Evolutionary conservation across 495 filamentous ascomycete genomes (phyloP).

Genomic region (Pseudomonodictys pantanalensis): DNA sequence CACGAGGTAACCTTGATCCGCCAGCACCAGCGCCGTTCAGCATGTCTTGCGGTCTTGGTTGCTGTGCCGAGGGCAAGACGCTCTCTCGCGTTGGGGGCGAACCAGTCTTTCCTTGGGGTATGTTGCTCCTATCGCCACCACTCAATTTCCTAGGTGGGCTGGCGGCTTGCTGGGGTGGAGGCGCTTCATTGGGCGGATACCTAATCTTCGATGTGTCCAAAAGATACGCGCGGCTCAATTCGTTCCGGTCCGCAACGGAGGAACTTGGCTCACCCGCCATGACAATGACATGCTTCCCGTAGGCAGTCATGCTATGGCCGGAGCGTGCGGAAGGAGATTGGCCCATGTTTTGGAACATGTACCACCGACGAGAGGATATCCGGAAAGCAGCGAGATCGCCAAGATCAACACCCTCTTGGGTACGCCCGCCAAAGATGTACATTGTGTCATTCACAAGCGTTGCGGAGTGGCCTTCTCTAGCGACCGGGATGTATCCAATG

Average conservation of each 20-base stretch:
- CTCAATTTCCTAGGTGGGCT: slow-evolving; percentile 36
- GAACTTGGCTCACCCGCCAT: slow-evolving; percentile 93
- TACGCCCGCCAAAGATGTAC: slow-evolving; percentile 99
- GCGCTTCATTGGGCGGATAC: slow-evolving; percentile 70
- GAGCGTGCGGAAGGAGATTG: slow-evolving; percentile 89
- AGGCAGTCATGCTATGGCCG: slow-evolving; percentile 95
- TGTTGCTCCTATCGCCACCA: slow-evolving; percentile 24
- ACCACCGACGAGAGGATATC: slow-evolving; percentile 89
- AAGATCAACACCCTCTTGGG: slow-evolving; percentile 83
- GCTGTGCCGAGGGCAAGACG: slow-evolving; percentile 24
- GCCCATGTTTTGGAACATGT: slow-evolving; percentile 99
- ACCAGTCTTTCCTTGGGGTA: slow-evolving; percentile 20
- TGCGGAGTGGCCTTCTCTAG: slow-evolving; percentile 91
- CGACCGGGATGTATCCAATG: slow-evolving; percentile 91
- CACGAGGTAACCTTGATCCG: slow-evolving; percentile 64
- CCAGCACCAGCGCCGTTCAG: slow-evolving; percentile 22
- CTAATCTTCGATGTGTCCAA: slow-evolving; percentile 94
- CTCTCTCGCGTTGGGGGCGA: slow-evolving; percentile 19
- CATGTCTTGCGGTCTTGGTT: slow-evolving; percentile 39
- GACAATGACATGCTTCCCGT: slow-evolving; percentile 86
- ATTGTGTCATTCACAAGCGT: slow-evolving; percentile 94
- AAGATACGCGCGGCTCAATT: slow-evolving; percentile 85
- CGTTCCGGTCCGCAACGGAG: slow-evolving; percentile 69
- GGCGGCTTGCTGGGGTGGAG: slow-evolving; percentile 40
- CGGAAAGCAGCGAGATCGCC: slow-evolving; percentile 95